These are phyloP conservation scores for Paxillus involutus DNA, from an alignment of 768 basidiomycete species.

Conservation along the genomic window DNA sequence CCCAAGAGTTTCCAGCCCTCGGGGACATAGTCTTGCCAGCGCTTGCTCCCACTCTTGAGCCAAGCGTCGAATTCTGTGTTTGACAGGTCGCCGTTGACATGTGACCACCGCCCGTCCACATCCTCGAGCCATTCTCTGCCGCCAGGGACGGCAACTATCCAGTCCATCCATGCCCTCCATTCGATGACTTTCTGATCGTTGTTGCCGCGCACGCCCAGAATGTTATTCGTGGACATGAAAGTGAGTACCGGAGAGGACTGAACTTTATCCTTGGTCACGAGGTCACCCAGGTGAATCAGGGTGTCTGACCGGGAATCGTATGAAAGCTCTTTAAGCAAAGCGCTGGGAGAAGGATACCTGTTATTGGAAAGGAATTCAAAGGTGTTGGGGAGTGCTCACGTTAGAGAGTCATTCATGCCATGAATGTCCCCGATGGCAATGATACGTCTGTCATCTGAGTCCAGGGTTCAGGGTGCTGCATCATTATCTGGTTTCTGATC, in stretches of 20 bases:
- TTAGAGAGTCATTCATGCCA: conserved; percentile 69
- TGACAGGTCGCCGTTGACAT: conserved; percentile 29
- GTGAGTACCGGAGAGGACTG: conserved; percentile 63
- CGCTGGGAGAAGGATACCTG: conserved; percentile 34
- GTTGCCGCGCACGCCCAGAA: conserved; percentile 88
- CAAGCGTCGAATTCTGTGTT: conserved; percentile 33
- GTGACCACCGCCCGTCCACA: conserved; percentile 45
- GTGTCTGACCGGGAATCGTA: conserved; percentile 64
- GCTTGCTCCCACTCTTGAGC: conserved; percentile 34
- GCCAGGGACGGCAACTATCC: conserved; percentile 53
- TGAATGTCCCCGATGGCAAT: conserved; percentile 89
- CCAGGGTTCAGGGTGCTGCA: conserved; percentile 32
- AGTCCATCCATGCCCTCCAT: conserved; percentile 86
- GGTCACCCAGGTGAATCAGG: conserved; percentile 83
- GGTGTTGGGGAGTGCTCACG: conserved; percentile 42
- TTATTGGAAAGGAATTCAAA: conserved; percentile 1
- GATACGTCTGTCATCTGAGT: conserved; percentile 51
- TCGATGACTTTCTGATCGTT: conserved; percentile 91
- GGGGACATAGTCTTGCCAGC: conserved; percentile 56
- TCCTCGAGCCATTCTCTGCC: conserved; percentile 55
- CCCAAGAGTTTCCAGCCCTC: conserved; percentile 71
- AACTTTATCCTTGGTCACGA: conserved; percentile 62
- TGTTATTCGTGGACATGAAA: conserved; percentile 61
- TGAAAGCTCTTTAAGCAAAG: conserved; percentile 58
- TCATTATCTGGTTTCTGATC: neutral